phyloP scores from a whole-genome alignment of 768 basidiomycete species.

The Boletus eberwhitei region DNA sequence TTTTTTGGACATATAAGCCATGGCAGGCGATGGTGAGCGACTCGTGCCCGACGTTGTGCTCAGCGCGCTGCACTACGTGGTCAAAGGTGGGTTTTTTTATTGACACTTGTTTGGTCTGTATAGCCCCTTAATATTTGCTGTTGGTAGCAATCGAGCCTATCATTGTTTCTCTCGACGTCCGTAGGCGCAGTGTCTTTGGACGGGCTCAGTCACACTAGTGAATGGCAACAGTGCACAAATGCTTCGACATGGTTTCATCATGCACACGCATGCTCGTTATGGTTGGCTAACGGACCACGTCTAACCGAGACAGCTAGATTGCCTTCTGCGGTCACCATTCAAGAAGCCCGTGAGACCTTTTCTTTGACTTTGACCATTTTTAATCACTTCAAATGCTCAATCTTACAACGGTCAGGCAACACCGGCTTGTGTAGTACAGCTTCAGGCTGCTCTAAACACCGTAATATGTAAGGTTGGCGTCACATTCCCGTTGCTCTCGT shows the following conservation, averaged over 20 bases:
- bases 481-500: neutral
- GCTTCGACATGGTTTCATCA: neutral
- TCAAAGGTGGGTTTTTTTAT: constrained; percentile 13
- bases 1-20: constrained; percentile 88
- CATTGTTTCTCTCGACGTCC: neutral
- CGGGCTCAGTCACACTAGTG: neutral
- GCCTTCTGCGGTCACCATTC: too few species aligned
- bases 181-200: neutral
- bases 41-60: constrained; percentile 12
- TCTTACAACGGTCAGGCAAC: neutral
- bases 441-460: neutral
- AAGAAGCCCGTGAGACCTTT: neutral
- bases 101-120: constrained; percentile 23
- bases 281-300: neutral
- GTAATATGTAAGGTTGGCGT: neutral
- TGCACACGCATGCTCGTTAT: neutral
- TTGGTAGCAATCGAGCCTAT: neutral
- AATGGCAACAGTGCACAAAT: neutral
- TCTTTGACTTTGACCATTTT: neutral
- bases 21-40: constrained; percentile 42
- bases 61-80: constrained; percentile 19
- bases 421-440: neutral
- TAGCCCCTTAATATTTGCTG: neutral
- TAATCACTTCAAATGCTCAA: neutral
- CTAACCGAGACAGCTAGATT: too few species aligned